Evolutionary conservation across 495 filamentous ascomycete genomes (phyloP), one percentile per base, ranked within the genome.

Genomic region (Daldinia vernicosa): DNA sequence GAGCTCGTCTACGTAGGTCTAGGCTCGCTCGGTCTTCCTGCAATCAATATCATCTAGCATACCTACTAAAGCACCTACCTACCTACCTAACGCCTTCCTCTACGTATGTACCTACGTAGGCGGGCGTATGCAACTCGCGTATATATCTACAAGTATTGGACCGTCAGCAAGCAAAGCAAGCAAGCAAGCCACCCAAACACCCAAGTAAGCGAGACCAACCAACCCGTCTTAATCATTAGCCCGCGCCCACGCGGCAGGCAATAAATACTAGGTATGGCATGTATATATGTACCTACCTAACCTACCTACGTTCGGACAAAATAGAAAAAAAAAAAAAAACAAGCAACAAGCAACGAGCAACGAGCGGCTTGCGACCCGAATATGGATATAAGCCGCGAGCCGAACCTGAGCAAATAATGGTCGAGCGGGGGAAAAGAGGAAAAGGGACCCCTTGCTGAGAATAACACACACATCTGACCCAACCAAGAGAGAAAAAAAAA

Each of bases 361-460:
- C 4, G 19, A 57, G 27, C 37, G 62, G 63, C 43, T 47, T 24
- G 60, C 40, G 32, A 37, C 5, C 67, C 60, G 60, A 47, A 70
- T 60, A n/a, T 30, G 60, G 67, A 60, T 27, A 70, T 50, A 70
- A 70, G 12, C 35, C 67, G 67, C 67, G 67, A 70, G 55, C 50
- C 50, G 14, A 30, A 30, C 12, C 27, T 15, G 22, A 53, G 50
- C 27, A 8, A n/a, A 12, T 14, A 53, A 27, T 53, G 50, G 50
- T 27, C 26, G 50, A 26, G 50, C 24, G 24, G 27, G 50, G 50
- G 26, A 17, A 1, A n/a, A 11, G 30, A 8, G n/a, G 15, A 12
- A 45, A 11, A 45, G 15, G 1, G n/a, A 19, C 43, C 43, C 43
- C 43, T 47, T 47, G 43, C 22, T 24, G 9, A 24, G 43, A 22